Percentiles rank a stretch among this genome's conserved stretches.
phyloP scores from a whole-genome alignment of 2,329 filamentous ascomycete genomes.

The Pseudogymnoascus sp. region DNA sequence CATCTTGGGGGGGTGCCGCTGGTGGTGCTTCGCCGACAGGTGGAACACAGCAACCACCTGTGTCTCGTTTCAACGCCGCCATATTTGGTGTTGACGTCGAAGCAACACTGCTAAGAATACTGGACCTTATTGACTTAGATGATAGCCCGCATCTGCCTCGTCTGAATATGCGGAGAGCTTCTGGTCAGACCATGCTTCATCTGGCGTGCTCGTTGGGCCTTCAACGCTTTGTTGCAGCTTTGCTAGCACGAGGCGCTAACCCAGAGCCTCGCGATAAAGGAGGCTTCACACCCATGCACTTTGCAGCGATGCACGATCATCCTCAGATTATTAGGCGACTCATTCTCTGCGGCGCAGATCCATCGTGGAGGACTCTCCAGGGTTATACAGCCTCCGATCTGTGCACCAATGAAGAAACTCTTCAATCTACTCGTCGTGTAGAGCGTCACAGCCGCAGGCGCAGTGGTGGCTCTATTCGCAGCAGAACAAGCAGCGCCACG shows the following conservation, averaged over 20 bases:
- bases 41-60: constrained; percentile 38
- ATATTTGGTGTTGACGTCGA: constrained; percentile 29
- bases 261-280: constrained; percentile 68
- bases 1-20: constrained; percentile 40
- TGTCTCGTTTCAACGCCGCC: constrained; percentile 34
- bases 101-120: constrained; percentile 54
- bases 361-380: constrained; percentile 60
- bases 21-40: constrained; percentile 36
- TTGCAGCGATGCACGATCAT: constrained; percentile 71
- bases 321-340: constrained; percentile 69
- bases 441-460: constrained; percentile 58
- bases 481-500: constrained; percentile 57
- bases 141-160: constrained; percentile 61
- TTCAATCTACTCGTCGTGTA: constrained; percentile 55
- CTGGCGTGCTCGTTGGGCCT: constrained; percentile 70
- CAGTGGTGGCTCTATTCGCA: constrained; percentile 54
- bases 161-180: constrained; percentile 57
- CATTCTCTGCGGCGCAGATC: constrained; percentile 65
- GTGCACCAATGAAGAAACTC: constrained; percentile 56
- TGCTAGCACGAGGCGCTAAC: constrained; percentile 71
- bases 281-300: constrained; percentile 75
- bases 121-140: constrained; percentile 75
- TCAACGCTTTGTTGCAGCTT: constrained; percentile 66
- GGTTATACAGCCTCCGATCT: constrained; percentile 67
- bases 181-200: constrained; percentile 76